Conservation (phyloP, 2,329 filamentous ascomycete species). For the Fusarium sarcochroum region DNA sequence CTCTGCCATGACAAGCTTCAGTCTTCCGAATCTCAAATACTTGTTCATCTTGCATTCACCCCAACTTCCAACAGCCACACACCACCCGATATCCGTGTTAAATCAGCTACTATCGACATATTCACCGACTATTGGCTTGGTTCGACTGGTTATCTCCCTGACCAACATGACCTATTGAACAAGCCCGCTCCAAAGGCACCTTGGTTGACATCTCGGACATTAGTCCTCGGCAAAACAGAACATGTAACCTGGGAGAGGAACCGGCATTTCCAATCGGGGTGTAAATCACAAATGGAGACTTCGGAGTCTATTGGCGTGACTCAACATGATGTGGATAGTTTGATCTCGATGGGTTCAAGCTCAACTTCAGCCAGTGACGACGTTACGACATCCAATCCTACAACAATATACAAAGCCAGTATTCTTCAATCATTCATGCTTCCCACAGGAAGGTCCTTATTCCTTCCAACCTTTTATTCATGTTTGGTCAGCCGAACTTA, state of each 20-base stretch:
- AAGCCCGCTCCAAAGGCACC: background rate
- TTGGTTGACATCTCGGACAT: background rate
- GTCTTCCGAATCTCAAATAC: background rate
- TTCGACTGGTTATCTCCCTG: background rate
- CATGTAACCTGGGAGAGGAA: background rate
- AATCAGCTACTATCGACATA: background rate
- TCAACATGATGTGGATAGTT: too few species aligned
- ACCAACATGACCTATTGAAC: background rate
- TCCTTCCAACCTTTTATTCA: constrained; percentile 14
- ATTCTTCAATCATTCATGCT: background rate
- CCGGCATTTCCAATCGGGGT: accelerated
- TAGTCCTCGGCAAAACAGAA: background rate
- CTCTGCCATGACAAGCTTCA: background rate
- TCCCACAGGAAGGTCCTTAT: background rate
- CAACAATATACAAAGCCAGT: background rate
- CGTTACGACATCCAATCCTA: background rate
- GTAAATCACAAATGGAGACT: background rate
- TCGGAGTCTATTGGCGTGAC: background rate
- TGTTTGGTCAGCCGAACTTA: constrained; percentile 19
- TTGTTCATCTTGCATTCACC: background rate
- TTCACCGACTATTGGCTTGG: constrained; percentile 10
- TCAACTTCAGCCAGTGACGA: background rate
- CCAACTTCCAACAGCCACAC: accelerated
- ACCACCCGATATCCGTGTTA: background rate
- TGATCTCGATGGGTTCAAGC: background rate